A percentile compares a stretch with the other conserved stretches of the same genome.
phyloP scores from a whole-genome alignment of 257 asterid genomes.

The Gynochthodes officinalis region DNA sequence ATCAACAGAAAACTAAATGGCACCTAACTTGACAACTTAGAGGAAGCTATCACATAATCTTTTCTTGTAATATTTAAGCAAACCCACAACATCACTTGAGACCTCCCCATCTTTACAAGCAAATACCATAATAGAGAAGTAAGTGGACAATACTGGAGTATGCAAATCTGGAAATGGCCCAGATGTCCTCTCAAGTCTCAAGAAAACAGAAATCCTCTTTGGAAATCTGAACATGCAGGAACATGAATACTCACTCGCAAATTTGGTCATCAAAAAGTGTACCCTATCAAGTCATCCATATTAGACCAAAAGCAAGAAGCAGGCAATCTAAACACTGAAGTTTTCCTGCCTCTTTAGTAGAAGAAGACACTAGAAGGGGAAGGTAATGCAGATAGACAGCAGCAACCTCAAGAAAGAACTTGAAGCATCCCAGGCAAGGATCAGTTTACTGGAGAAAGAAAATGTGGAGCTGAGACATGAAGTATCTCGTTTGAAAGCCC shows the following conservation, averaged over 20 bases:
- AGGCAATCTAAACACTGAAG: neutral
- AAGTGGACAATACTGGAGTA: neutral
- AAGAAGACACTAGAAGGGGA: neutral
- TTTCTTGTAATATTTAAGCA: slow-evolving; percentile 12
- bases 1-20: slow-evolving; percentile 16
- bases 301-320: neutral
- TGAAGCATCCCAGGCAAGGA: slow-evolving; percentile 24
- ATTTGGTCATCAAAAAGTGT: neutral
- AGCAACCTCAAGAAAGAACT: slow-evolving; percentile 24
- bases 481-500: slow-evolving; percentile 28
- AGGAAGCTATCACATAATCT: slow-evolving; percentile 13
- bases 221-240: neutral
- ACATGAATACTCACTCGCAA: neutral
- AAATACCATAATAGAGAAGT: neutral
- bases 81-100: neutral
- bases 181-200: neutral
- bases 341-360: neutral
- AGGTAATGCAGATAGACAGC: slow-evolving; percentile 23
- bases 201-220: neutral
- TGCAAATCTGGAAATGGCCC: neutral
- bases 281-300: slow-evolving; percentile 7
- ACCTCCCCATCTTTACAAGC: slow-evolving; percentile 3
- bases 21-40: slow-evolving; percentile 21
- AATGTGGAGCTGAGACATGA: slow-evolving; percentile 32
- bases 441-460: slow-evolving; percentile 29